These are phyloP conservation scores for Rhypophila decipiens DNA, from an alignment of 495 filamentous ascomycete genomes.

Conservation along the genomic window DNA sequence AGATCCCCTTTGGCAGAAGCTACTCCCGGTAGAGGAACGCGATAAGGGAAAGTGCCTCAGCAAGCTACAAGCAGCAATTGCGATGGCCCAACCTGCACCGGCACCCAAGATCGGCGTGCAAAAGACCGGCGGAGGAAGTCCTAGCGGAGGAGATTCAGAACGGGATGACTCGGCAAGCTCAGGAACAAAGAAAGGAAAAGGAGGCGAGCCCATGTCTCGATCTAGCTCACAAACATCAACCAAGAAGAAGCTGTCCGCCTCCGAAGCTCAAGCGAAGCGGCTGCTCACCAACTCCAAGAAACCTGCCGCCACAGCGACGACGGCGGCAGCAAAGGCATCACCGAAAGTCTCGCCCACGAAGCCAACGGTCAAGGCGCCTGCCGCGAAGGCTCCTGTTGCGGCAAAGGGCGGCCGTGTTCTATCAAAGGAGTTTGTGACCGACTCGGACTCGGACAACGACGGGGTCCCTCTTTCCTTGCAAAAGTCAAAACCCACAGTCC, in stretches of 20 bases:
- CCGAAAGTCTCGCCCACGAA: conserved; percentile 30
- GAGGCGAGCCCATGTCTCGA: conserved; percentile 46
- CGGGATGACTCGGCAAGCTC: conserved; percentile 26
- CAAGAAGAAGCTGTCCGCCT: conserved; percentile 56
- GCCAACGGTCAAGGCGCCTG: conserved; percentile 15
- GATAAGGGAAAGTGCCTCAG: conserved; percentile 77
- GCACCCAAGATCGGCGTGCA: conserved; percentile 55
- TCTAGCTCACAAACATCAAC: conserved; percentile 45
- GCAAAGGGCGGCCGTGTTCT: conserved; percentile 14
- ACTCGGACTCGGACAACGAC: conserved; percentile 68
- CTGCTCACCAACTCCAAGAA: conserved; percentile 52
- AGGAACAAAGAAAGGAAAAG: conserved; percentile 29
- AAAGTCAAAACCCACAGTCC: conserved; percentile 19
- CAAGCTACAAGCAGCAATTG: conserved; percentile 57
- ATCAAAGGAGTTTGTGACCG: conserved; percentile 68
- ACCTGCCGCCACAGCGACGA: conserved; percentile 9
- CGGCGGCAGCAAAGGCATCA: conserved; percentile 18
- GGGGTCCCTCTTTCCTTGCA: conserved; percentile 32
- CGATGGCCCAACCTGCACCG: conserved; percentile 50
- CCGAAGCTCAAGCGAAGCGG: conserved; percentile 57
- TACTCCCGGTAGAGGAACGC: conserved; percentile 67
- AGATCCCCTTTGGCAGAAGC: conserved; percentile 73
- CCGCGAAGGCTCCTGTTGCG: too few relatives aligned
- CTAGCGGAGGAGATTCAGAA: conserved; percentile 51
- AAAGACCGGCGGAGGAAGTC: conserved; percentile 47